phyloP scores from a whole-genome alignment of 1,284 basidiomycete species.

The Acaromyces ingoldii region DNA sequence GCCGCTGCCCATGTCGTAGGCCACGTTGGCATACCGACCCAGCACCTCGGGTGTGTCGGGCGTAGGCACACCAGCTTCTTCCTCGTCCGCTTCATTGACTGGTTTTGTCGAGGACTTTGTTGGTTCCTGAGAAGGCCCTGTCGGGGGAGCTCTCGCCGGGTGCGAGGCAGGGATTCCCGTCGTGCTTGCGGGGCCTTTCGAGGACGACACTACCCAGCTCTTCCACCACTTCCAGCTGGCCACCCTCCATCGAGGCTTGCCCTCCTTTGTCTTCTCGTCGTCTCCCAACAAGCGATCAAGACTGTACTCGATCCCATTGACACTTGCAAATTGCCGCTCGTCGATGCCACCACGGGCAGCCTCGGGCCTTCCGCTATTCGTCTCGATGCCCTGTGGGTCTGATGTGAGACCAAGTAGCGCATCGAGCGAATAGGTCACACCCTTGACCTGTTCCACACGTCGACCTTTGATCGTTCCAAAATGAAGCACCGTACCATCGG shows the following conservation, averaged over 20 bases:
- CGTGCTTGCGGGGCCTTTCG: slow-evolving; percentile 1
- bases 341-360: slow-evolving; percentile 56
- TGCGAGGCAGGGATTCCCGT: slow-evolving; percentile 4
- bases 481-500: slow-evolving; percentile 87
- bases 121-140: neutral
- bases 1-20: slow-evolving; percentile 44
- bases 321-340: slow-evolving; percentile 85
- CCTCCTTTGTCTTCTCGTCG: slow-evolving; percentile 9
- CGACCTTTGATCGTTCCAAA: slow-evolving; percentile 78
- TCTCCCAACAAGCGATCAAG: slow-evolving; percentile 65
- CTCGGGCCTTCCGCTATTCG: slow-evolving; percentile 9
- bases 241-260: neutral
- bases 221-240: slow-evolving; percentile 17
- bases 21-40: slow-evolving; percentile 46
- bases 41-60: slow-evolving; percentile 48
- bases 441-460: slow-evolving; percentile 93
- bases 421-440: slow-evolving; percentile 88
- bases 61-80: slow-evolving; percentile 42
- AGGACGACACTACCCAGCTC: slow-evolving; percentile 13
- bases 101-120: slow-evolving; percentile 10
- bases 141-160: neutral
- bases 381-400: slow-evolving; percentile 28
- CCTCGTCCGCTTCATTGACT: slow-evolving; percentile 14
- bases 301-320: slow-evolving; percentile 95
- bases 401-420: slow-evolving; percentile 62